phyloP scores from a whole-genome alignment of 345 rosid species.

The Geranium brycei region DNA sequence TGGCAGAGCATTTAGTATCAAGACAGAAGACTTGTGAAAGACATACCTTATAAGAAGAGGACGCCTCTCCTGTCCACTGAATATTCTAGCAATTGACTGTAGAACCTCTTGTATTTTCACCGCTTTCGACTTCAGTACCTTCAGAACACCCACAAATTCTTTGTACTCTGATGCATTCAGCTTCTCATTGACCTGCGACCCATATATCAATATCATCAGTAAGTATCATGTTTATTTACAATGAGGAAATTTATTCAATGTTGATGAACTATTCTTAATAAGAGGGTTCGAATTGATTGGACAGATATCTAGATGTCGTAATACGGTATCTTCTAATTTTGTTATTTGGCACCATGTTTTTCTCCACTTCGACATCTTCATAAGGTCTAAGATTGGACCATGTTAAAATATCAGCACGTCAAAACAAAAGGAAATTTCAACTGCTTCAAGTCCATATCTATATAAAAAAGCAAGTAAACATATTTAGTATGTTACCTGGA shows the following conservation, averaged over 20 bases:
- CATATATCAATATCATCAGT: not conserved
- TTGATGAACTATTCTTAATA: too few relatives aligned
- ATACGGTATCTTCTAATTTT: too few relatives aligned
- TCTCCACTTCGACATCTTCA: too few relatives aligned
- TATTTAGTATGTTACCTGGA: slow-evolving; percentile 34
- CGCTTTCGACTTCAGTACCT: slow-evolving; percentile 73
- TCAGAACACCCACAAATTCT: slow-evolving; percentile 72
- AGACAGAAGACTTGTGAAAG: not conserved
- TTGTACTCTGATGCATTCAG: slow-evolving; percentile 65
- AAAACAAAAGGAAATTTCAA: not conserved
- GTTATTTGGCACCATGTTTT: too few relatives aligned
- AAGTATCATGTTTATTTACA: not conserved
- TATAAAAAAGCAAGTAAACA: slow-evolving; percentile 4
- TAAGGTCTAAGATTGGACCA: too few relatives aligned
- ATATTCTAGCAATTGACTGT: slow-evolving; percentile 50
- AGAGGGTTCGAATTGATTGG: too few relatives aligned
- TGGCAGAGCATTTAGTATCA: not conserved
- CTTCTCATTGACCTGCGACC: slow-evolving; percentile 52
- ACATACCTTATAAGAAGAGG: slow-evolving; percentile 62
- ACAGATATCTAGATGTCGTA: too few relatives aligned
- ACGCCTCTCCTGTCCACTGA: slow-evolving; percentile 50
- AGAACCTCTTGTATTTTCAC: slow-evolving; percentile 43
- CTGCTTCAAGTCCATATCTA: not conserved
- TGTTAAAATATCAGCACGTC: too few relatives aligned
- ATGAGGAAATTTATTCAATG: too few relatives aligned